Conservation (phyloP, 179 eudicot genomes). For the Beta macrorhiza region DNA sequence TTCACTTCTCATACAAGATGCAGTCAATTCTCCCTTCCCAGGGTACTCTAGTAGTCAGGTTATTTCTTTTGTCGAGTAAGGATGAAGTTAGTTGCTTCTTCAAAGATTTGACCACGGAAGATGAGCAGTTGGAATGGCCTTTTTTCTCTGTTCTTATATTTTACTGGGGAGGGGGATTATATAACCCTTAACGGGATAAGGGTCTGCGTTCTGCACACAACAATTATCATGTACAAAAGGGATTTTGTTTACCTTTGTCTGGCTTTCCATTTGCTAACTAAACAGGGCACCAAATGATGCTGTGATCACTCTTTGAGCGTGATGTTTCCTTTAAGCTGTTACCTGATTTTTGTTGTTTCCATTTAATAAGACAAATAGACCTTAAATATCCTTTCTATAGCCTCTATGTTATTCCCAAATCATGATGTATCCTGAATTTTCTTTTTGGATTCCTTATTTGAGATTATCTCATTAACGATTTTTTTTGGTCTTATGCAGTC, state of each 20-base stretch:
- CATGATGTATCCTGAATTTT: neutral
- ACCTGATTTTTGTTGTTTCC: neutral
- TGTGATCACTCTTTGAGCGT: neutral
- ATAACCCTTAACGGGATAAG: neutral
- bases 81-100: neutral
- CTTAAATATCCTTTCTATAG: neutral
- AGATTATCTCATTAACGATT: constrained; percentile 15
- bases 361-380: neutral
- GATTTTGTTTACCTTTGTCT: neutral
- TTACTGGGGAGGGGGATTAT: neutral
- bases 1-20: neutral
- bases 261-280: neutral
- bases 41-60: neutral
- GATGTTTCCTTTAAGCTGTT: neutral
- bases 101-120: neutral
- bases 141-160: too few relatives aligned
- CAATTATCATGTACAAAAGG: neutral
- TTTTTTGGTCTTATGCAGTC: constrained; percentile 64
- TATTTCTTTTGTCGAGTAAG: too few relatives aligned
- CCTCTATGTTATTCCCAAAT: neutral
- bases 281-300: neutral
- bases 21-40: neutral
- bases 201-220: neutral
- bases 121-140: neutral
- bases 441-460: neutral